Evolutionary conservation across 495 filamentous ascomycete species (phyloP).

Genomic region (Astrothelium subdiscretum): DNA sequence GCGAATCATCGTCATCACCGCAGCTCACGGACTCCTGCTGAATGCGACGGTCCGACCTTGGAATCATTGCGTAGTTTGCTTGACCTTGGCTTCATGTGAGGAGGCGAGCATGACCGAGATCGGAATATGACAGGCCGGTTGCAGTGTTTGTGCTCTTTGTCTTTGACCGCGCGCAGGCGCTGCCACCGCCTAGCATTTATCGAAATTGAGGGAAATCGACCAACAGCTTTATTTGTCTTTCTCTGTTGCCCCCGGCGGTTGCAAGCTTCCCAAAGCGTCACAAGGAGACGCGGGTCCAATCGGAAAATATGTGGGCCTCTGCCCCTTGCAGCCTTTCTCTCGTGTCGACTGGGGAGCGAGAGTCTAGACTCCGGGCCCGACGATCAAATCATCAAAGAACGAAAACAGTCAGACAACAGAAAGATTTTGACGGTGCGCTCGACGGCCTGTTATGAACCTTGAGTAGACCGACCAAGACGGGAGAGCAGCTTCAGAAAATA

Average conservation of each 20-base stretch:
- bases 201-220: not conserved
- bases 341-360: not conserved
- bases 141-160: not conserved
- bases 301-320: not conserved
- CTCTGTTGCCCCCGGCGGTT: not conserved
- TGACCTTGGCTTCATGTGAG: not conserved
- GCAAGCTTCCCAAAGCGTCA: not conserved
- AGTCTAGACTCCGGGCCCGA: not conserved
- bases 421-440: not conserved
- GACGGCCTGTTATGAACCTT: not conserved
- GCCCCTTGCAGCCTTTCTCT: not conserved
- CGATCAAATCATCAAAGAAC: not conserved
- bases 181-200: not conserved
- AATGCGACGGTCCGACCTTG: not conserved
- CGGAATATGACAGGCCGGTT: constrained; percentile 1
- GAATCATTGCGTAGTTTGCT: not conserved
- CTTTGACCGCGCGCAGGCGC: not conserved
- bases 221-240: not conserved
- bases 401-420: not conserved
- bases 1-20: not conserved
- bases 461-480: not conserved
- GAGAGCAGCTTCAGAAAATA: not conserved
- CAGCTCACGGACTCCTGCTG: not conserved
- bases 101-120: not conserved
- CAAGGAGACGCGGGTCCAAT: not conserved